These are phyloP conservation scores for Phellinidium pouzarii DNA, from an alignment of 1,284 basidiomycete species.

Conservation along the genomic window DNA sequence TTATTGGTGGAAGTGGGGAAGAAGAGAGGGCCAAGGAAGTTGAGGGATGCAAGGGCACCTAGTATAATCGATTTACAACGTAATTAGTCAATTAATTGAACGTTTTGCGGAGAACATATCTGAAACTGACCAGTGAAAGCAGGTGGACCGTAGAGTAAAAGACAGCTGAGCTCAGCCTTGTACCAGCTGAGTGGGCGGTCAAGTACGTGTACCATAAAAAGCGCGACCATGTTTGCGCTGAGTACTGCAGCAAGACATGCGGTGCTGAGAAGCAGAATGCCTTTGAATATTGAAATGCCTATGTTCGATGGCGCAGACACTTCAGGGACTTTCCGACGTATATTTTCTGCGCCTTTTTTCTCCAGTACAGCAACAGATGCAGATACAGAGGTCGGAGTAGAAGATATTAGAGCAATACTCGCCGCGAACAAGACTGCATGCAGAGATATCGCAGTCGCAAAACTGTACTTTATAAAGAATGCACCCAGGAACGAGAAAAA, in stretches of 20 bases:
- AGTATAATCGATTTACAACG: neutral
- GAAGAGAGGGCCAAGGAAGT: constrained; percentile 32
- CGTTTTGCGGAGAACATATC: neutral
- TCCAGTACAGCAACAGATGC: neutral
- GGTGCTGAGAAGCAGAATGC: constrained; percentile 36
- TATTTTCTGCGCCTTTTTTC: neutral
- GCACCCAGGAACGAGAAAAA: constrained; percentile 72
- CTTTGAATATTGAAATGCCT: constrained; percentile 29
- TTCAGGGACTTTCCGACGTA: neutral
- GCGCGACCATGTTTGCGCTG: constrained; percentile 67
- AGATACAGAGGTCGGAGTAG: constrained; percentile 21
- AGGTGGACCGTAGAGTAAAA: constrained; percentile 77
- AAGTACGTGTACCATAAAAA: constrained; percentile 61
- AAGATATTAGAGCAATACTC: constrained; percentile 40
- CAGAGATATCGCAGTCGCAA: constrained; percentile 61
- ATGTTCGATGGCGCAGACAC: constrained; percentile 29
- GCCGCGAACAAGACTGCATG: constrained; percentile 51
- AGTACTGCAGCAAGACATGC: constrained; percentile 55
- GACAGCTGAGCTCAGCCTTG: constrained; percentile 60
- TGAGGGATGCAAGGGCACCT: constrained; percentile 49
- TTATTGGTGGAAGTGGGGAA: constrained; percentile 33
- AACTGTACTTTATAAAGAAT: constrained; percentile 68
- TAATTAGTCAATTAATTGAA: constrained; percentile 21
- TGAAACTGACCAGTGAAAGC: constrained; percentile 53
- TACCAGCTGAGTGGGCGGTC: constrained; percentile 77